Percentiles rank a stretch among this genome's conserved stretches.
Conservation (phyloP, 805 yeast species). For the Candida sithepensis region DNA sequence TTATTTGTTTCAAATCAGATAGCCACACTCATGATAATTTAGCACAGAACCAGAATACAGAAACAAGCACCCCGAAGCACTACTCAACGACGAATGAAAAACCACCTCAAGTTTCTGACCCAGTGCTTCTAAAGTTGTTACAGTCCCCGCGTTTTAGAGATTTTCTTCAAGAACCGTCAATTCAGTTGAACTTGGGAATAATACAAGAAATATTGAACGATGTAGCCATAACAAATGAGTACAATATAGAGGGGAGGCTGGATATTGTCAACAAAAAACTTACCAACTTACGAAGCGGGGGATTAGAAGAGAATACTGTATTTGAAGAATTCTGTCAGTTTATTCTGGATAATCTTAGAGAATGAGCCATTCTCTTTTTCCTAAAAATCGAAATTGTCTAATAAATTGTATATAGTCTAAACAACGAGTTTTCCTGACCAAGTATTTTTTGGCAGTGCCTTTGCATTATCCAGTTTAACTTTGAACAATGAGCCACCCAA, state of each 20-base stretch:
- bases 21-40: constrained; percentile 29
- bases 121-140: constrained; percentile 29
- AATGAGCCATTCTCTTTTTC: background rate
- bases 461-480: constrained; percentile 35
- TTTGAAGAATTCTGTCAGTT: constrained; percentile 65
- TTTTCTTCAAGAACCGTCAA: constrained; percentile 47
- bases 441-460: constrained; percentile 31
- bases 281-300: constrained; percentile 57
- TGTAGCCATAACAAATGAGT: constrained; percentile 44
- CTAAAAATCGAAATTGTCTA: too few relatives aligned
- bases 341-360: constrained; percentile 26
- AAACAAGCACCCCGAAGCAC: too few relatives aligned
- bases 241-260: constrained; percentile 47
- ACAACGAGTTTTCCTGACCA: constrained; percentile 23
- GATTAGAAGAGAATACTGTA: constrained; percentile 60
- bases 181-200: constrained; percentile 52
- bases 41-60: background rate
- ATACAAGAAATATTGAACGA: constrained; percentile 47
- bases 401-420: constrained; percentile 1
- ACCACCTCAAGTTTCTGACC: constrained; percentile 11
- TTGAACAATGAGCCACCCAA: constrained; percentile 60
- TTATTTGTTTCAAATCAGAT: constrained; percentile 55
- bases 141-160: constrained; percentile 41
- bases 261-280: constrained; percentile 62
- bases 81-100: background rate